These are phyloP conservation scores for Hura crepitans DNA, from an alignment of 441 rosid species.

Conservation along the genomic window DNA sequence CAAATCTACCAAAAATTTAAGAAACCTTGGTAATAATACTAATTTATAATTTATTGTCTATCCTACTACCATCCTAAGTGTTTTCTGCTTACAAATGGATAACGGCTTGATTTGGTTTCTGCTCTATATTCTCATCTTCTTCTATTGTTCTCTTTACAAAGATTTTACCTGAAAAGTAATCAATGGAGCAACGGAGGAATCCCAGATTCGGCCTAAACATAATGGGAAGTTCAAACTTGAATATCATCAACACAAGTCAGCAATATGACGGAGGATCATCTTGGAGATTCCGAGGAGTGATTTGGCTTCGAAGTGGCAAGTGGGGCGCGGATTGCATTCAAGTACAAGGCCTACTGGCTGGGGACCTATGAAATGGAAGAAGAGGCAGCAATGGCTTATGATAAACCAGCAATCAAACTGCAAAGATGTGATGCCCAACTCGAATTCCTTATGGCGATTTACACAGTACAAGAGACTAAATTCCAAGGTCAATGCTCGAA, in stretches of 20 bases:
- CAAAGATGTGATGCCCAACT: conserved; percentile 27
- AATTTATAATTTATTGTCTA: neutral
- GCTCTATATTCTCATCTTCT: neutral
- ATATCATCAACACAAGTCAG: neutral
- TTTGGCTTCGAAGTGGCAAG: conserved; percentile 20
- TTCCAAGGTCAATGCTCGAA: conserved; percentile 21
- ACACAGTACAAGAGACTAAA: conserved; percentile 21
- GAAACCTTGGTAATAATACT: no score
- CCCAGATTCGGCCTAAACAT: neutral
- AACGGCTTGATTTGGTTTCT: neutral
- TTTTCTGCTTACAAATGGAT: conserved; percentile 17
- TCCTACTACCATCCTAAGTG: neutral
- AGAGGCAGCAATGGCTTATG: conserved; percentile 38
- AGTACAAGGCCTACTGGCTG: conserved; percentile 29
- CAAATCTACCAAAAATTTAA: no score
- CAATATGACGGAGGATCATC: neutral
- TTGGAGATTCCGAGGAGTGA: conserved; percentile 27
- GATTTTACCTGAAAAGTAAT: neutral
- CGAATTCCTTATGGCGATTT: conserved; percentile 17
- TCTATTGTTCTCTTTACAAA: neutral
- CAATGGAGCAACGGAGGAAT: neutral
- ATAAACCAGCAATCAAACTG: conserved; percentile 35
- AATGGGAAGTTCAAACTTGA: conserved; percentile 15
- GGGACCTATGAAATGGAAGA: conserved; percentile 27
- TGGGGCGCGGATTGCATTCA: conserved; percentile 34